A percentile compares a stretch with the other conserved stretches of the same genome.
These are phyloP conservation scores for Kwoniella botswanensis DNA, from an alignment of 768 basidiomycete species.

Conservation along the genomic window DNA sequence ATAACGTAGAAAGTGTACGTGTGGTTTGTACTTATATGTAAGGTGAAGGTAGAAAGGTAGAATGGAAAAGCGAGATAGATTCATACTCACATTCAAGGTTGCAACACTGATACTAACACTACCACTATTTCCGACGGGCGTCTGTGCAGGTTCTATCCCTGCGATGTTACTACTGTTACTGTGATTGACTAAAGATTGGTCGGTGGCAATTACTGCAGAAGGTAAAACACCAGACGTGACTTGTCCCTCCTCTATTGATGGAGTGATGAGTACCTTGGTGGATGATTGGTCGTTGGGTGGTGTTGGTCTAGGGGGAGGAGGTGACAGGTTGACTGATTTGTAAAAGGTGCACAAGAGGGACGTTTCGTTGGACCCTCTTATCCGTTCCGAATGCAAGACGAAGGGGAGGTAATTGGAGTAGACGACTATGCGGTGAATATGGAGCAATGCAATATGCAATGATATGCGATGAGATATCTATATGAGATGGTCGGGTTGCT, in stretches of 20 bases:
- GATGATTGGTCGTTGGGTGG: slow-evolving; percentile 6
- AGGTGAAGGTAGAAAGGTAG: not conserved
- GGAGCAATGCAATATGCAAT: not conserved
- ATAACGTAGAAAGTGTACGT: not conserved
- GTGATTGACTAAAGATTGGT: not conserved
- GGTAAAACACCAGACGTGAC: not conserved
- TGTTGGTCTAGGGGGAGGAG: not conserved
- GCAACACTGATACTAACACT: not conserved
- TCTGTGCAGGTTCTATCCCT: not conserved
- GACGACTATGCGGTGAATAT: not conserved
- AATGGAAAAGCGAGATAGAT: not conserved
- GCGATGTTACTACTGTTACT: not conserved
- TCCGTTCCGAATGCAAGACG: not conserved
- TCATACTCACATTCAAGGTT: slow-evolving; percentile 16
- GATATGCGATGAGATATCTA: not conserved
- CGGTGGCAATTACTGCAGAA: slow-evolving; percentile 10
- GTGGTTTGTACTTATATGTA: not conserved
- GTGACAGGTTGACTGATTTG: slow-evolving; percentile 19
- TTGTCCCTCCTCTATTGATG: slow-evolving; percentile 3
- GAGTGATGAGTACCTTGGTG: not conserved
- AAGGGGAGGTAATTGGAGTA: not conserved
- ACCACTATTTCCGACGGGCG: not conserved
- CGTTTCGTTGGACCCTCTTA: slow-evolving; percentile 2
- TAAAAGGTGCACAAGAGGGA: slow-evolving; percentile 4
- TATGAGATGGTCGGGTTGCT: not conserved